Base-by-base conservation (phyloP, 371 early-diverging fungal species). In the Apophysomyces variabilis region DNA sequence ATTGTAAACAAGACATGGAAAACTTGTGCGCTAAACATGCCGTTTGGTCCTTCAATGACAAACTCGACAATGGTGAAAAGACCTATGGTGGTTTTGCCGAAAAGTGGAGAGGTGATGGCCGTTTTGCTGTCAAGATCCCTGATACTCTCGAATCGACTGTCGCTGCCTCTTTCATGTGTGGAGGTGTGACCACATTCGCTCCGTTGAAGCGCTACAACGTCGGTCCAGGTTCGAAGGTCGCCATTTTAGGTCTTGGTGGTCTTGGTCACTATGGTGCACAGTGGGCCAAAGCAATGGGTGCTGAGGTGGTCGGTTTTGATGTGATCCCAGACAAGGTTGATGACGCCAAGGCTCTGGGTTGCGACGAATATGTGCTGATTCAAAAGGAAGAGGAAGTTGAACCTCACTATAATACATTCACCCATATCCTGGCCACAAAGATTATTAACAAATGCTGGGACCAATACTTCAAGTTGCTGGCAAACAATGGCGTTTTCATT, bases 181-280 rank as follows among this genome's bases (percentile, higher is more conserved):
- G 41, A 58, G 73, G 90, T 61, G 68, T 85, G 41, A 90, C 92
- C 8, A 82, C 84, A 0, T 92, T 71, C 70, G 66, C 79, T 56
- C 89, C 91, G 21, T 64, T 91, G 58, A 77, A 76, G 65, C 68
- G 78, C 18, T 68, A 76, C 61, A 66, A 69, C 54, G 74, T 84
- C 60, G 77, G 80, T 16, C 75, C 83, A 6, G 85, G 83, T 36
- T 74, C 74, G 66, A 76, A 70, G 38, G 88, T 92, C 58, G 92
- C 88, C 60, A 78, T 92, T 5, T 73, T 89, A 41, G 93, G 92
- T 32, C 83, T 91, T 56, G 93, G 93, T 63, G 93, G 93, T 54
- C 78, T 92, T 16, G 92, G 92, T 37, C 92, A 92, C 57, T 76
- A 90, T 69, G 91, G 79, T 38, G 70, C 67, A 0, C 87, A 90